phyloP scores from a whole-genome alignment of 108 stramenopile species.

The Chaetoceros tenuissimus region DNA sequence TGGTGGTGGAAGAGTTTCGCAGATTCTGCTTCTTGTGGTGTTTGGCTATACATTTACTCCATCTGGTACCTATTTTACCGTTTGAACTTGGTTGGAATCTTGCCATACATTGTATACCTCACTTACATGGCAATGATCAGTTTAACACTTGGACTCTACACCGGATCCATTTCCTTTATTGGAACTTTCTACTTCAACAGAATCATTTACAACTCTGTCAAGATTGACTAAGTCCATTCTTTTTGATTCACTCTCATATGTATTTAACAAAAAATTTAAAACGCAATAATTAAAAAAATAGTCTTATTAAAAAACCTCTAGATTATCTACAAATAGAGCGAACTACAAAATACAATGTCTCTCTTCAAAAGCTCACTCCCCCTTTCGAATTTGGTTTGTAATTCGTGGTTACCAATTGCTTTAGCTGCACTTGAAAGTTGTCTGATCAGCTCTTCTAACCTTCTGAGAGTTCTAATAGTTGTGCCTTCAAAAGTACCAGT shows the following conservation, averaged over 20 bases:
- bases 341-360: slow-evolving; percentile 97
- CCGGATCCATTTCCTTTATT: slow-evolving; percentile 86
- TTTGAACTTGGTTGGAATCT: slow-evolving; percentile 76
- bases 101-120: slow-evolving; percentile 88
- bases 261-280: not conserved
- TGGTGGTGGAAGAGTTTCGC: slow-evolving; percentile 99
- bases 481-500: slow-evolving; percentile 97
- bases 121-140: slow-evolving; percentile 97
- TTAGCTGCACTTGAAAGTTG: slow-evolving; percentile 88
- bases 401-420: slow-evolving; percentile 92
- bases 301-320: not conserved
- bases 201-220: slow-evolving; percentile 40
- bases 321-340: slow-evolving; percentile 86
- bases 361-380: slow-evolving; percentile 90
- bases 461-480: slow-evolving; percentile 90
- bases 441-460: slow-evolving; percentile 96
- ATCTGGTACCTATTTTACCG: slow-evolving; percentile 85
- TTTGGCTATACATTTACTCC: slow-evolving; percentile 92
- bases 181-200: slow-evolving; percentile 68
- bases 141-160: slow-evolving; percentile 79
- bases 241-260: too few relatives aligned
- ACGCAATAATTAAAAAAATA: not conserved
- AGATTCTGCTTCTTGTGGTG: slow-evolving; percentile 85
- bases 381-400: slow-evolving; percentile 90
- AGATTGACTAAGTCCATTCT: slow-evolving; percentile 55